Conservation (phyloP, 495 filamentous ascomycete species). For the Bryoglossum gracile region DNA sequence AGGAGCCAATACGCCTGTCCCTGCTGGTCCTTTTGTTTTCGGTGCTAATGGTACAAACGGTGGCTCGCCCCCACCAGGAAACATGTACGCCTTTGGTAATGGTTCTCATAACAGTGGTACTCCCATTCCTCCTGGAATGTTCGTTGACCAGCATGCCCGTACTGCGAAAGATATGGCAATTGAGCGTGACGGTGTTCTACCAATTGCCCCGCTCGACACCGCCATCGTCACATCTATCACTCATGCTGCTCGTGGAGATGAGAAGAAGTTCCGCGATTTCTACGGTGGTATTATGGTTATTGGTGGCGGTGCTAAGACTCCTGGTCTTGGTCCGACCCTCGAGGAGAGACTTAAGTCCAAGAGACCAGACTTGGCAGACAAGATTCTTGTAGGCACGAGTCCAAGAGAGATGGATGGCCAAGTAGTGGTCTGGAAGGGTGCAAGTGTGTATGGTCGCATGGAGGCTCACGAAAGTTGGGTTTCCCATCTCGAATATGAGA, state of each 20-base stretch:
- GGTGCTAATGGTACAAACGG: conserved; percentile 36
- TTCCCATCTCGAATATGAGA: conserved; percentile 77
- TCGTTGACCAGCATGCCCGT: conserved; percentile 32
- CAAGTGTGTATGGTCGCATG: conserved; percentile 93
- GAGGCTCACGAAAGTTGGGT: conserved; percentile 93
- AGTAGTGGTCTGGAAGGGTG: conserved; percentile 95
- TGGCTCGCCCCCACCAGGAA: conserved; percentile 36
- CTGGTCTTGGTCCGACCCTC: conserved; percentile 65
- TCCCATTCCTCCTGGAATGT: conserved; percentile 21
- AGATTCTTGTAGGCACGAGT: conserved; percentile 81
- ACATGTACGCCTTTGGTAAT: conserved; percentile 23
- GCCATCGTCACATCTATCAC: conserved; percentile 84
- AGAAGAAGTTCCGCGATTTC: conserved; percentile 87
- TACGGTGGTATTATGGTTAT: conserved; percentile 93
- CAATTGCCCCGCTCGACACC: conserved; percentile 73
- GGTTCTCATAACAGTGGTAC: conserved; percentile 26
- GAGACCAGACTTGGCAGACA: conserved; percentile 64
- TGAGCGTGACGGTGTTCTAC: conserved; percentile 75
- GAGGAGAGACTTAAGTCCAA: conserved; percentile 70
- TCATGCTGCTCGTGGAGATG: conserved; percentile 79
- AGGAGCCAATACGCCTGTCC: conserved; percentile 57
- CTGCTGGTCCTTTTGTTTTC: conserved; percentile 44
- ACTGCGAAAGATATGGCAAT: conserved; percentile 45
- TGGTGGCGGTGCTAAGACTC: conserved; percentile 78
- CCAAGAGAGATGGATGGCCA: conserved; percentile 91